Conservation (phyloP, 768 basidiomycete genomes). For the Mycena indigotica region DNA sequence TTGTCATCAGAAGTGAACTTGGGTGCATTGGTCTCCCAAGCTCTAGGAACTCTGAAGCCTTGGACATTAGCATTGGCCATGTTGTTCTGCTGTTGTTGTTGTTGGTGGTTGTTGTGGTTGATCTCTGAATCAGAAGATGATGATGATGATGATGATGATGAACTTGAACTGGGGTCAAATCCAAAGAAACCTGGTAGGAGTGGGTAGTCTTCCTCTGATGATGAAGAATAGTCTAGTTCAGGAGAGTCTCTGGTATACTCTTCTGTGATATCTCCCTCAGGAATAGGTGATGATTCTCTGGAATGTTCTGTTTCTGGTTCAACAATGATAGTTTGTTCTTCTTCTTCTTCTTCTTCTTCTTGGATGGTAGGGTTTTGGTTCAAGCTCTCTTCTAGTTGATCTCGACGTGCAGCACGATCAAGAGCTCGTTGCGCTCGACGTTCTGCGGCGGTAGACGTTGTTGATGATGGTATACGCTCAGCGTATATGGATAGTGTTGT, state of each 20-base stretch:
- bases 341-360: no score
- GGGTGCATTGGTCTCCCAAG: slow-evolving; percentile 7
- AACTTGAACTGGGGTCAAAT: not conserved
- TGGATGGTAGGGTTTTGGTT: not conserved
- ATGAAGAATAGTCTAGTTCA: not conserved
- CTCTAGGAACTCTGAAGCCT: not conserved
- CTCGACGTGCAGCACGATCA: not conserved
- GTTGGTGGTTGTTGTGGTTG: not conserved
- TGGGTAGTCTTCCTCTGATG: not conserved
- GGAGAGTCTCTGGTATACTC: not conserved
- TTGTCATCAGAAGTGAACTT: slow-evolving; percentile 1
- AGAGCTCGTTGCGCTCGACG: not conserved
- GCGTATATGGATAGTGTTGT: slow-evolving; percentile 3
- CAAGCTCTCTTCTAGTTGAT: not conserved
- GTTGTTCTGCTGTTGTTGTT: not conserved
- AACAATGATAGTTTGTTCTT: no score
- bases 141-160: not conserved
- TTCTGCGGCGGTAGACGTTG: not conserved
- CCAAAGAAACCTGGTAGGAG: not conserved
- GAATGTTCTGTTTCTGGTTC: not conserved
- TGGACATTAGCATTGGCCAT: not conserved
- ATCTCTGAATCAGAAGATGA: not conserved
- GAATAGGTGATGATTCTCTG: not conserved
- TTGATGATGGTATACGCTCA: not conserved
- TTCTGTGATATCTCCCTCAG: not conserved